Percentiles rank a stretch among this genome's conserved stretches.
Conservation (phyloP, 1,284 basidiomycete genomes). For the Meira nashicola region DNA sequence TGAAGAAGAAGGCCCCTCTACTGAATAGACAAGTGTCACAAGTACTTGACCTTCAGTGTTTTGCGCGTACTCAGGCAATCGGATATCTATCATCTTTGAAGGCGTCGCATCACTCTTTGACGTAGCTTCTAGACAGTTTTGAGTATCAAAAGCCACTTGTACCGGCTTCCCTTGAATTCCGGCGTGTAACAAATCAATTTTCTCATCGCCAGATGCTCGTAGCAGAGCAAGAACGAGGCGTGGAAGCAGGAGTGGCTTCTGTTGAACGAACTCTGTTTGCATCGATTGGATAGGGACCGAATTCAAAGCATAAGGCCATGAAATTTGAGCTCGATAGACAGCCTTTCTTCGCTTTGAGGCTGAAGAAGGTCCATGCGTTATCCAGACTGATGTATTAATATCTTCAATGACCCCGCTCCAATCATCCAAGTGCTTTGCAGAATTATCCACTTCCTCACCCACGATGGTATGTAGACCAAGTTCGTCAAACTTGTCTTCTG, state of each 20-base stretch:
- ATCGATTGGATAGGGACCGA: too few relatives aligned
- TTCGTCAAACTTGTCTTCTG: too few relatives aligned
- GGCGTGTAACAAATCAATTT: neutral
- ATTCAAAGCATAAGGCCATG: too few relatives aligned
- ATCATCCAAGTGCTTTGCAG: neutral
- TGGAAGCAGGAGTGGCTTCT: neutral
- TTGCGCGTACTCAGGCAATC: neutral
- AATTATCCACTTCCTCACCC: neutral
- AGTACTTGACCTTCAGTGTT: neutral
- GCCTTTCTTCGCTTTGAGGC: too few relatives aligned
- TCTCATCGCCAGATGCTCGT: neutral
- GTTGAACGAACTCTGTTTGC: neutral
- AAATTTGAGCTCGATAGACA: too few relatives aligned
- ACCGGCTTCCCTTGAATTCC: neutral
- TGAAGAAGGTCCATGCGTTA: neutral
- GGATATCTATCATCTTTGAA: slow-evolving; percentile 6
- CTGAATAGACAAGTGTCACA: neutral
- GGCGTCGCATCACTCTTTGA: neutral
- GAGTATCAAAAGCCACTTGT: neutral
- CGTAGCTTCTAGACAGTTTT: neutral
- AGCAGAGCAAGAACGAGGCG: neutral
- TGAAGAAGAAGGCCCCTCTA: neutral
- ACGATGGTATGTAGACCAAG: neutral
- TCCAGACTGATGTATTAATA: neutral
- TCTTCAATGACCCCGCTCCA: neutral